Conservation (phyloP, 768 basidiomycete species). For the Russula earlei region DNA sequence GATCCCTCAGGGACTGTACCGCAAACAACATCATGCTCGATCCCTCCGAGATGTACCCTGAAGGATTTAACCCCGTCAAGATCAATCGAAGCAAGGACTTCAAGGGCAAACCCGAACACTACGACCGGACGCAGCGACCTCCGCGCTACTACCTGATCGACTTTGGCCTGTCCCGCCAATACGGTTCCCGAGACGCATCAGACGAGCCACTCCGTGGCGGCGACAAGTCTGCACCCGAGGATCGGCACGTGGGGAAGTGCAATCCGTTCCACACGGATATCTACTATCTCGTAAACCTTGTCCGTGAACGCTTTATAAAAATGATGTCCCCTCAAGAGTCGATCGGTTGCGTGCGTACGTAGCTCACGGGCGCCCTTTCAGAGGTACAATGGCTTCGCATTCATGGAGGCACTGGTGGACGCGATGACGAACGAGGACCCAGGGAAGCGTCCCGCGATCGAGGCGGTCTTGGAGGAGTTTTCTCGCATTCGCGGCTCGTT, state of each 20-base stretch:
- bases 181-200: conserved; percentile 21
- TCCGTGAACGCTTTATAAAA: conserved; percentile 26
- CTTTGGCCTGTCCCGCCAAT: conserved; percentile 8
- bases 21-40: background rate
- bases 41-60: background rate
- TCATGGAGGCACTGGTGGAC: conserved; percentile 21
- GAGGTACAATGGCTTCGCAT: conserved; percentile 21
- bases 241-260: conserved; percentile 11
- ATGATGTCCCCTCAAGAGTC: conserved; percentile 18
- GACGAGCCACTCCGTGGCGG: conserved; percentile 12
- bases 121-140: conserved; percentile 20
- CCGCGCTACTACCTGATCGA: conserved; percentile 22
- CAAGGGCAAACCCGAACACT: background rate
- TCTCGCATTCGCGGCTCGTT: background rate
- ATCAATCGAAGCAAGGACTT: background rate
- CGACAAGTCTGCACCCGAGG: conserved; percentile 33
- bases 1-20: background rate
- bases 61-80: background rate
- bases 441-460: background rate
- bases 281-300: background rate
- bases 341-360: conserved; percentile 16
- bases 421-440: background rate
- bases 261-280: conserved; percentile 24
- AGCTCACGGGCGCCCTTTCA: background rate
- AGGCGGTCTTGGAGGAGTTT: background rate